phyloP scores from a whole-genome alignment of 306 rosid genomes.

The Quercus rubra region DNA sequence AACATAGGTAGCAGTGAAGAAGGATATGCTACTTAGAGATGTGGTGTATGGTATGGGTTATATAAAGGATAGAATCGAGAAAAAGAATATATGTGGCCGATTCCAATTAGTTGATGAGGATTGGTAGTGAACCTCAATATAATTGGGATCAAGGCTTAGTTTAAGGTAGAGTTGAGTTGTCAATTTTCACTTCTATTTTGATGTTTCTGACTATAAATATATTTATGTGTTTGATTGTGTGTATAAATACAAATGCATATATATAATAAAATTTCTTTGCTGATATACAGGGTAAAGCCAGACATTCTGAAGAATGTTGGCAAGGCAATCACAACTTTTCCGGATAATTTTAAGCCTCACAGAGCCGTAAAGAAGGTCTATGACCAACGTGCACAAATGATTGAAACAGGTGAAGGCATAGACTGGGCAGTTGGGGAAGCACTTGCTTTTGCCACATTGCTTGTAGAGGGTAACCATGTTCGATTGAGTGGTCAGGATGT shows the following conservation, averaged over 20 bases:
- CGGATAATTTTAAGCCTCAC: slow-evolving; percentile 80
- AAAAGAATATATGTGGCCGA: no score
- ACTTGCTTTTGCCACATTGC: slow-evolving; percentile 90
- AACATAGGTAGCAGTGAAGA: no score
- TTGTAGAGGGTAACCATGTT: slow-evolving; percentile 93
- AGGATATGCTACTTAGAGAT: no score
- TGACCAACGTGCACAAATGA: slow-evolving; percentile 84
- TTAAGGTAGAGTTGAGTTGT: no score
- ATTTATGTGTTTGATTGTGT: background rate
- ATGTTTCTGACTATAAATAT: background rate
- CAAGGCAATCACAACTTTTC: slow-evolving; percentile 78
- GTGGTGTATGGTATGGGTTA: no score
- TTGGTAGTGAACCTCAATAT: no score
- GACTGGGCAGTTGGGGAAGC: slow-evolving; percentile 98
- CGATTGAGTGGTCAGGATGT: slow-evolving; percentile 97
- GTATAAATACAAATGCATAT: background rate
- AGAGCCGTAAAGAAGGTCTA: slow-evolving; percentile 90
- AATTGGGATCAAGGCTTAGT: no score
- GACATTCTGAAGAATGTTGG: slow-evolving; percentile 92
- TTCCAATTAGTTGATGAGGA: no score
- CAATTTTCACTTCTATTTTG: background rate
- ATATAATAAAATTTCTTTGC: slow-evolving; percentile 18
- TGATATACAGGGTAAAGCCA: slow-evolving; percentile 68
- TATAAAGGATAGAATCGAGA: no score
- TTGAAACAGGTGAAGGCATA: slow-evolving; percentile 89